Evolutionary conservation across 1,284 basidiomycete genomes (phyloP).

Genomic region (Rhodotorula sp.): DNA sequence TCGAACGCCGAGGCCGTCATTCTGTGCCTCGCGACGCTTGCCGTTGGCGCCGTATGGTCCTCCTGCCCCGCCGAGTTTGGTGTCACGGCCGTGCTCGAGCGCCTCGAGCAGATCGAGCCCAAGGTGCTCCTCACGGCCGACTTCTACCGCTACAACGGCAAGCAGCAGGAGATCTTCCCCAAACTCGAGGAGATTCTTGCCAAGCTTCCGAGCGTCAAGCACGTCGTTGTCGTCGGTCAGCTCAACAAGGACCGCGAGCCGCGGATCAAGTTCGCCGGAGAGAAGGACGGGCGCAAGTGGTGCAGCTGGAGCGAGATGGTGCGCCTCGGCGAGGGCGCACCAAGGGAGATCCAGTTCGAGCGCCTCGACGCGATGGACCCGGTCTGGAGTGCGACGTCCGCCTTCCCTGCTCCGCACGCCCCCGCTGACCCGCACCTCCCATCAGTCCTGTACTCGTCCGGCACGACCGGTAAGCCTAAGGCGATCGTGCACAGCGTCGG

Average conservation of each 20-base stretch:
- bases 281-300: constrained; percentile 23
- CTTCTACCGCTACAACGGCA: constrained; percentile 49
- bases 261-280: constrained; percentile 17
- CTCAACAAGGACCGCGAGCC: constrained; percentile 44
- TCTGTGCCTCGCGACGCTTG: constrained; percentile 61
- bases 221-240: constrained; percentile 48
- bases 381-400: constrained; percentile 19
- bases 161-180: constrained; percentile 43
- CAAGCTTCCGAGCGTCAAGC: constrained; percentile 44
- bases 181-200: constrained; percentile 46
- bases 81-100: constrained; percentile 75
- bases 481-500: constrained; percentile 49
- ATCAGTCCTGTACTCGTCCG: constrained; percentile 39
- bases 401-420: no score
- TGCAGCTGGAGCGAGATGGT: constrained; percentile 30
- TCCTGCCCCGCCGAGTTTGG: constrained; percentile 87
- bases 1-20: constrained; percentile 44
- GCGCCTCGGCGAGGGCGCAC: constrained; percentile 24
- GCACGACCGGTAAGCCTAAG: constrained; percentile 54
- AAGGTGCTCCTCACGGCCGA: constrained; percentile 52
- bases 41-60: constrained; percentile 74
- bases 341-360: constrained; percentile 44
- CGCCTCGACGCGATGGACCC: constrained; percentile 38
- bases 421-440: no score
- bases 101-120: constrained; percentile 55